Evolutionary conservation across 768 basidiomycete species (phyloP).

Genomic region (Tylopilus intermedius): DNA sequence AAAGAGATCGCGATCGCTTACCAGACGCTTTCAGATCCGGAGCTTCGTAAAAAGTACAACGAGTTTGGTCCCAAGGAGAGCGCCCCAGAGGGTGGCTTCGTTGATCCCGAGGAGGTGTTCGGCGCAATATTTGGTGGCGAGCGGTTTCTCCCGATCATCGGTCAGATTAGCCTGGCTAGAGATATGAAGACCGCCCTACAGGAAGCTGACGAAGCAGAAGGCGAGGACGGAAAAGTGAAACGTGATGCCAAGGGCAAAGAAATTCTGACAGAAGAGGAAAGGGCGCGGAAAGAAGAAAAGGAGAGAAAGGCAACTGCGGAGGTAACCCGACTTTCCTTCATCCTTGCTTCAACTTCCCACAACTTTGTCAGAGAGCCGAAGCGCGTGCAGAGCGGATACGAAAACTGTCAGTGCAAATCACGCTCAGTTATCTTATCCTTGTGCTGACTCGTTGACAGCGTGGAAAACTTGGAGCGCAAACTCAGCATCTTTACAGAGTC

Average conservation of each 20-base stretch:
- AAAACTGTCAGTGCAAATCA: slow-evolving; percentile 43
- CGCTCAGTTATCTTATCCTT: neutral
- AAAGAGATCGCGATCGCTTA: slow-evolving; percentile 88
- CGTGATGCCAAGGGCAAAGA: slow-evolving; percentile 53
- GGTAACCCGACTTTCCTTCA: slow-evolving; percentile 35
- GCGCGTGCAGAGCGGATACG: slow-evolving; percentile 70
- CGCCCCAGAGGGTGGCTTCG: slow-evolving; percentile 76
- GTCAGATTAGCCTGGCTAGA: slow-evolving; percentile 77
- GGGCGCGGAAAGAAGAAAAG: slow-evolving; percentile 68
- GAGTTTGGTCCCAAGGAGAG: slow-evolving; percentile 85
- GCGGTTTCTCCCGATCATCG: slow-evolving; percentile 80
- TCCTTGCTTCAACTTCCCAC: slow-evolving; percentile 5
- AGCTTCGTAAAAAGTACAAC: slow-evolving; percentile 79
- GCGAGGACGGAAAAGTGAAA: slow-evolving; percentile 36
- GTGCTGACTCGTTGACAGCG: slow-evolving; percentile 22
- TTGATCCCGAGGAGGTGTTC: slow-evolving; percentile 81
- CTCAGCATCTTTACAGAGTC: slow-evolving; percentile 85
- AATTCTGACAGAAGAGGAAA: slow-evolving; percentile 64
- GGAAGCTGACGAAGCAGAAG: slow-evolving; percentile 72
- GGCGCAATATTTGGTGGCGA: slow-evolving; percentile 89
- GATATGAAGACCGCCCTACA: slow-evolving; percentile 94
- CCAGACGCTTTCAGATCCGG: slow-evolving; percentile 77
- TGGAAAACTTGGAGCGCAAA: slow-evolving; percentile 75
- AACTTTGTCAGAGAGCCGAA: slow-evolving; percentile 60
- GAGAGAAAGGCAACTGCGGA: slow-evolving; percentile 61